Evolutionary conservation across 2,329 filamentous ascomycete genomes (phyloP).

Genomic region (Clonostachys sp.): DNA sequence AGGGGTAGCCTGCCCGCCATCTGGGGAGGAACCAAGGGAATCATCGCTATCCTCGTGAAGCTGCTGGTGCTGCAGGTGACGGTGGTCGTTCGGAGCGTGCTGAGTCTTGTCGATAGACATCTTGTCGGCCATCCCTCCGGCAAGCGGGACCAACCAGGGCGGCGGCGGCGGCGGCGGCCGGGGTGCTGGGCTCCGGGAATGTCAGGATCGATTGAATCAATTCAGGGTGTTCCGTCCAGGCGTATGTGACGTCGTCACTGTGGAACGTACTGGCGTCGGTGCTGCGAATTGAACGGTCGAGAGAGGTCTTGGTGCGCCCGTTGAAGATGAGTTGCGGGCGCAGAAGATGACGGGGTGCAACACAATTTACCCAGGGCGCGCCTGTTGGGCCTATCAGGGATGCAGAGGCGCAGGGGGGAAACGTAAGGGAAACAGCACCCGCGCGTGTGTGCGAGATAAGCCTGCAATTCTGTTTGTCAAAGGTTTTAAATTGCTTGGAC

Average conservation of each 20-base stretch:
- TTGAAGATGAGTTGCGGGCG: conserved; percentile 28
- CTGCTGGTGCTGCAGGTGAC: conserved; percentile 22
- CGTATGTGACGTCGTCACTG: conserved; percentile 2
- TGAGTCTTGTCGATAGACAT: conserved; percentile 61
- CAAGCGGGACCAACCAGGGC: conserved; percentile 11
- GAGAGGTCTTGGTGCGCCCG: conserved; percentile 21
- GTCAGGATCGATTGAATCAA: background rate
- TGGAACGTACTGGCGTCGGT: conserved; percentile 7
- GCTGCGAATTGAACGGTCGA: conserved; percentile 9
- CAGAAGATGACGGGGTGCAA: conserved; percentile 19
- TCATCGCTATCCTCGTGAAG: conserved; percentile 56
- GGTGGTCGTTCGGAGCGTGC: conserved; percentile 16
- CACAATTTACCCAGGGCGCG: conserved; percentile 14
- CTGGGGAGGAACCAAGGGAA: conserved; percentile 55
- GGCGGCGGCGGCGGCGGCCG: conserved; percentile 33
- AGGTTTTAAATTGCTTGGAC: background rate
- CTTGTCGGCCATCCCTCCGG: conserved; percentile 56
- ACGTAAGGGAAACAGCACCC: conserved; percentile 4
- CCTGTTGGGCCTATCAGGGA: conserved; percentile 17
- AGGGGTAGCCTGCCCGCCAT: conserved; percentile 40
- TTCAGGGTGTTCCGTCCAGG: background rate
- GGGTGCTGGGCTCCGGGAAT: conserved; percentile 4
- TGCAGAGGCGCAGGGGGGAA: conserved; percentile 1
- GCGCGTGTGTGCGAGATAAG: background rate
- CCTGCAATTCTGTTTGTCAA: conserved; percentile 5